Evolutionary conservation across 2,329 filamentous ascomycete species (phyloP), one percentile per base, ranked within the genome.

Genomic region (Fusarium duplospermum): DNA sequence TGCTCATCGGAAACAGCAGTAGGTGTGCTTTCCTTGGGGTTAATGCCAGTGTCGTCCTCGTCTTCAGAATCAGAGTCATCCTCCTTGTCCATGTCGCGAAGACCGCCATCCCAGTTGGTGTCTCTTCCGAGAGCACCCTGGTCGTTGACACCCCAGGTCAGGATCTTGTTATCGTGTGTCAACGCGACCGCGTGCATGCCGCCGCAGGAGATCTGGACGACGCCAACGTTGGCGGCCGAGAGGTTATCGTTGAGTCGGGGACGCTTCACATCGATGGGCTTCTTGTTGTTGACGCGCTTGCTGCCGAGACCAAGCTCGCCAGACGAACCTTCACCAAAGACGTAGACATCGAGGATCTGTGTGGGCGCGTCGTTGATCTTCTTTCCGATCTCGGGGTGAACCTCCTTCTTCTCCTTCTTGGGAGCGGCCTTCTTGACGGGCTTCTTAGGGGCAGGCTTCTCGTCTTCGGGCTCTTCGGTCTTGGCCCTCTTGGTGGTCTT

Each of bases 141-240:
- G 79, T 97, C 94, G 80, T 96, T 96, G 76, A 96, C 94, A 63
- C 94, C 94, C 94, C 94, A 97, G 31, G 93, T 95, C 63, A 94
- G 85, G 76, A 97, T 93, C 83, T 91, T 92, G 86, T 95, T 94
- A 82, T 96, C 92, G 75, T 91, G 89, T 59, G 94, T 96, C 62
- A 96, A 84, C 4, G 92, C 93, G 71, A 93, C 86, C 62, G 88
- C 91, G 83, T 97, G 94, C 93, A 97, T 96, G 66, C 93, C 94
- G 70, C 94, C 94, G 69, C 92, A 91, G 60, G 93, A 91, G 66
- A 97, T 83, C 82, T 93, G 91, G 3, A 96, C 93, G 38, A 96
- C 89, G 36, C 93, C 93, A 33, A 94, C 87, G 10, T 92, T 91
- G 67, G 90, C 89, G 77, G 83, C 80, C 6, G 80, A 78, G 14